Conservation (phyloP, 139 green algal species). For the Micractinium sp. region DNA sequence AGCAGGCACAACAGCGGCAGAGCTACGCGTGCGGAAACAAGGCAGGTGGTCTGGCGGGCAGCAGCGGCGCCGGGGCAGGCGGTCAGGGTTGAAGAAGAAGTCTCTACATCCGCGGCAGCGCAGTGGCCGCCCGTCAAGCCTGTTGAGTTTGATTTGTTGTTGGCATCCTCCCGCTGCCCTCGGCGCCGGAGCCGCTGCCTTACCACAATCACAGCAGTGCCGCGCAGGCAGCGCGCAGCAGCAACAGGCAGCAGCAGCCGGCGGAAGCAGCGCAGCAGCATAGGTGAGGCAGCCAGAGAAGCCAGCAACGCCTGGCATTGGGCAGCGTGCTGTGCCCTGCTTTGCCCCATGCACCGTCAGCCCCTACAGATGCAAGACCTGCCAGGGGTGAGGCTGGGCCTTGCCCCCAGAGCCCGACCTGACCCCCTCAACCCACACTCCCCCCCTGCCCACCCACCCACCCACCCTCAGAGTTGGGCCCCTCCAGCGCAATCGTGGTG, state of each 20-base stretch:
- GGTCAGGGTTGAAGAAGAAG: slow-evolving; percentile 32
- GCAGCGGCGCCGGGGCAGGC: not conserved
- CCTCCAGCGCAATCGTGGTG: slow-evolving; percentile 58
- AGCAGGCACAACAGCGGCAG: not conserved
- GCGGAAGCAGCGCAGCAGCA: not conserved
- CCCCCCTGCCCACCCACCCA: no score
- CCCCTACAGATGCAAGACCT: no score
- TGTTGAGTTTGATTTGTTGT: slow-evolving; percentile 52
- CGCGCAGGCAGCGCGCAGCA: not conserved
- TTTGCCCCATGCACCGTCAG: not conserved
- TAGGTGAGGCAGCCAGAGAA: no score
- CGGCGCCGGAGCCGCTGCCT: not conserved
- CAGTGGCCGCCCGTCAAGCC: slow-evolving; percentile 35
- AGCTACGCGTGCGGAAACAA: not conserved
- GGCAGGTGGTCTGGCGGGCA: not conserved
- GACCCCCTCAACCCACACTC: no score
- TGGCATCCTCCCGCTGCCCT: not conserved
- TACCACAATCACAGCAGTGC: not conserved
- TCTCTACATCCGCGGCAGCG: slow-evolving; percentile 27
- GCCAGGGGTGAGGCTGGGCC: no score
- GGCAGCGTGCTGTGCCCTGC: no score
- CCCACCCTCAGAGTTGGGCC: slow-evolving; percentile 25
- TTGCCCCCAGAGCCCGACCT: no score
- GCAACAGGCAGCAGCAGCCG: not conserved
- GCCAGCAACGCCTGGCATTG: no score